Evolutionary conservation across 2,329 filamentous ascomycete species (phyloP), one percentile per base, ranked within the genome.

Genomic region (Dactylella cylindrospora): DNA sequence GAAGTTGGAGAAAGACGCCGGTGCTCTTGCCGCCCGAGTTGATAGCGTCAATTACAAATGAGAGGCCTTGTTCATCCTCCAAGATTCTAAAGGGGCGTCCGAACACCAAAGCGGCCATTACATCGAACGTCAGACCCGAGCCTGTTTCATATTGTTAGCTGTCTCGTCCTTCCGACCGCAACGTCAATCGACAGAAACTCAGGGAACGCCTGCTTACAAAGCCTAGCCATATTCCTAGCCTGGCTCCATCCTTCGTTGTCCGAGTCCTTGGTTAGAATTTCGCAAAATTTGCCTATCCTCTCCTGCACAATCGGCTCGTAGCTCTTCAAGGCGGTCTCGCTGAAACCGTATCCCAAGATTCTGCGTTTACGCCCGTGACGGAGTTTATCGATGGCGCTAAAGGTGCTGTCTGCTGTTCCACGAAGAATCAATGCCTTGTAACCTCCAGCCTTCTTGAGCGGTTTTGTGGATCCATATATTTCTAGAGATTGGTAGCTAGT

Each of bases 291-390:
- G n/a, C 83, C 76, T 39, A 86, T 77, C 68, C 86, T 84, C 66
- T 77, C 74, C 7, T 86, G 73, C 65, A 87, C 82, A 65, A 84
- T 83, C 57, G 79, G 76, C 72, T 87, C 83, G 78, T 86, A 84
- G 68, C 81, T 79, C 73, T 81, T 83, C 68, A 85, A 77, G 47
- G 84, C 83, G 32, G 76, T 74, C 54, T 85, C 83, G 0, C 81
- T 82, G 71, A 89, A 88, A 25, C 83, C 85, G 67, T 86, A 83
- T n/a, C 82, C 83, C 28, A 89, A 75, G 22, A 87, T 84, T 20
- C 84, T 78, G 31, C 85, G 77, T 76, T 88, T 88, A 47, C 84
- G 81, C 23, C 84, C 84, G 70, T 89, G 85, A 33, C 81, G 74
- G 0, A 77, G 73, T 73, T 85, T 86, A 70, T 87, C 82, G 46